These are phyloP conservation scores for Xylaria sp. DNA, from an alignment of 2,329 filamentous ascomycete genomes.

Conservation along the genomic window DNA sequence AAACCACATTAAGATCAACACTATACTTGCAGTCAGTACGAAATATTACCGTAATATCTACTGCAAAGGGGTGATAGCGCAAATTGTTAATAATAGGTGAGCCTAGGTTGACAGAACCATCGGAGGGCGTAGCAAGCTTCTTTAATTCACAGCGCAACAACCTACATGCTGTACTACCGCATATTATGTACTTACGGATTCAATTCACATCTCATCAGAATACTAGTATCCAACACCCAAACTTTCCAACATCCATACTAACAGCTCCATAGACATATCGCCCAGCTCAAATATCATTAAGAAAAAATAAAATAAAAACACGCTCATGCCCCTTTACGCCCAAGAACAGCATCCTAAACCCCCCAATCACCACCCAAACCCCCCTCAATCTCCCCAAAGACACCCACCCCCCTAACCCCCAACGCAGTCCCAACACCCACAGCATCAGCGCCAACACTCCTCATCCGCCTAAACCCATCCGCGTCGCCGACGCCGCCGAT, in stretches of 20 bases:
- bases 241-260: not conserved
- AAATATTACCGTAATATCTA: too few relatives aligned
- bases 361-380: constrained; percentile 40
- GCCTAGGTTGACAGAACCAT: too few relatives aligned
- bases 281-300: not conserved
- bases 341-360: too few relatives aligned
- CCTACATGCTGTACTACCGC: not conserved
- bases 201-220: too few relatives aligned
- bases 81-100: too few relatives aligned
- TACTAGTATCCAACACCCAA: not conserved
- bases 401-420: constrained; percentile 68
- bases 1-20: too few relatives aligned
- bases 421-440: constrained; percentile 78
- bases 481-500: constrained; percentile 77
- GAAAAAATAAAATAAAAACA: not conserved
- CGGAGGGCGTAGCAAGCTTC: too few relatives aligned
- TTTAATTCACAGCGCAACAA: too few relatives aligned
- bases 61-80: too few relatives aligned
- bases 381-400: constrained; percentile 70
- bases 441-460: constrained; percentile 70
- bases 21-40: too few relatives aligned
- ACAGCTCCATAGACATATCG: not conserved
- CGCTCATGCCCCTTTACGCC: too few relatives aligned
- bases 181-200: too few relatives aligned
- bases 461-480: constrained; percentile 73